Conservation (phyloP, 176 grass and related monocot genomes). For the Cymbopogon citratus region DNA sequence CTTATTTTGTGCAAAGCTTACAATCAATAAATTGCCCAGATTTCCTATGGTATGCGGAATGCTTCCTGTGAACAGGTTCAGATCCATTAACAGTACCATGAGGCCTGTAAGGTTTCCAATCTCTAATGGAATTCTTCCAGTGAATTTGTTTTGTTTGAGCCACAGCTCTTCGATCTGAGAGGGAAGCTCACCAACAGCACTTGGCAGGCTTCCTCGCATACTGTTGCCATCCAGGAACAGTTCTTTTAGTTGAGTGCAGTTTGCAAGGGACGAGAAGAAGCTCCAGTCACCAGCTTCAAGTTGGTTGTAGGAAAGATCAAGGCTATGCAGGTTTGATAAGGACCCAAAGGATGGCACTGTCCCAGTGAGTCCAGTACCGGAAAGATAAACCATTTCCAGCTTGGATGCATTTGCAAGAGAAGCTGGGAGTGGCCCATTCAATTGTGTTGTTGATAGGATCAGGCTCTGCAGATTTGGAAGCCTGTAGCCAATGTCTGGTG, state of each 20-base stretch:
- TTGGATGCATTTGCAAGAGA: conserved; percentile 36
- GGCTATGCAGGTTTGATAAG: background rate
- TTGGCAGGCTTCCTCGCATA: conserved; percentile 41
- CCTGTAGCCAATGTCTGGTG: conserved; percentile 35
- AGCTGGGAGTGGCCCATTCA: conserved; percentile 24
- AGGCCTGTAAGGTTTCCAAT: conserved; percentile 41
- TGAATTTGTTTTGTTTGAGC: conserved; percentile 38
- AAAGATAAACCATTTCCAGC: conserved; percentile 33
- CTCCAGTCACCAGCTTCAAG: conserved; percentile 36
- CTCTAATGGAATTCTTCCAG: conserved; percentile 29
- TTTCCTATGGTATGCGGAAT: conserved; percentile 22
- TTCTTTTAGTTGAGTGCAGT: conserved; percentile 20
- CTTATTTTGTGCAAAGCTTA: conserved; percentile 14
- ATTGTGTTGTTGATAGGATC: conserved; percentile 17
- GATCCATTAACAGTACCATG: conserved; percentile 18
- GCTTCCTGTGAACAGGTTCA: conserved; percentile 6
- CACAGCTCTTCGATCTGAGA: conserved; percentile 6
- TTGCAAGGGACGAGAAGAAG: conserved; percentile 35
- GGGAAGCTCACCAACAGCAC: conserved; percentile 32
- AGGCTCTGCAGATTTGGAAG: conserved; percentile 30
- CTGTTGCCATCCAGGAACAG: conserved; percentile 29
- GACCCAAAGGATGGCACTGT: conserved; percentile 28
- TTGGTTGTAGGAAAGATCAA: conserved; percentile 32
- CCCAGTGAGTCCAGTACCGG: conserved; percentile 17
- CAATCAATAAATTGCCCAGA: background rate